These are phyloP conservation scores for Ceratobasidium sp. DNA, from an alignment of 1,284 basidiomycete species.

Conservation along the genomic window DNA sequence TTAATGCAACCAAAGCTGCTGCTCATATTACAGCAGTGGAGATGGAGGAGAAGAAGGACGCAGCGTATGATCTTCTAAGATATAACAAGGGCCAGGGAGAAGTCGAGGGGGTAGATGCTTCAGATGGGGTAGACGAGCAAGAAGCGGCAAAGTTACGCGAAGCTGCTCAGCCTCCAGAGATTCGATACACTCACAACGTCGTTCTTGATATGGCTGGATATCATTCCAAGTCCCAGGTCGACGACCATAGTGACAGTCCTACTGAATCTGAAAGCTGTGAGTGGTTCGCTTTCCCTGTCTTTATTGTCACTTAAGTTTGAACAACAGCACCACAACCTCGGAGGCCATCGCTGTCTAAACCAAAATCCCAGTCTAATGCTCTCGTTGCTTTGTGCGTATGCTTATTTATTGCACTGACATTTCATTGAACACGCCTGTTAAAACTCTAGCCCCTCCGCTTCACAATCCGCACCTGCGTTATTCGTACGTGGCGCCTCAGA, in stretches of 20 bases:
- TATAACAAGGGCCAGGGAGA: conserved; percentile 23
- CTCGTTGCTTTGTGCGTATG: conserved; percentile 55
- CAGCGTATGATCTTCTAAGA: conserved; percentile 34
- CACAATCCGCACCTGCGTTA: conserved; percentile 51
- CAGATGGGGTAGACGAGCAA: conserved; percentile 31
- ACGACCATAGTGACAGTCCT: conserved; percentile 16
- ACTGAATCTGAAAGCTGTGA: conserved; percentile 35
- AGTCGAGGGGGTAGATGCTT: conserved; percentile 31
- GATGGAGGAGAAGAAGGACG: conserved; percentile 40
- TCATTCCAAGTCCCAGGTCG: conserved; percentile 48
- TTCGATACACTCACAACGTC: conserved; percentile 74
- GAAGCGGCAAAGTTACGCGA: conserved; percentile 64
- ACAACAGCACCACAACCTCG: conserved; percentile 16
- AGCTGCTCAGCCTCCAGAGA: conserved; percentile 65
- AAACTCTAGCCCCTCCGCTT: conserved; percentile 3
- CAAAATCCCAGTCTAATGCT: conserved; percentile 25
- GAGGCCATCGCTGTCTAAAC: conserved; percentile 16
- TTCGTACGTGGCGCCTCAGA: conserved; percentile 62
- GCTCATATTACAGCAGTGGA: conserved; percentile 38
- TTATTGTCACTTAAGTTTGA: background rate
- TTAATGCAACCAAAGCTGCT: conserved; percentile 37
- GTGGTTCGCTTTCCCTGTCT: background rate
- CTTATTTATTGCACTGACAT: conserved; percentile 55
- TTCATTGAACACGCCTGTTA: conserved; percentile 12
- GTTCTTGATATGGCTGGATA: conserved; percentile 60